These are phyloP conservation scores for Aureobasidium sp. DNA, from an alignment of 2,329 filamentous ascomycete genomes.

Conservation along the genomic window DNA sequence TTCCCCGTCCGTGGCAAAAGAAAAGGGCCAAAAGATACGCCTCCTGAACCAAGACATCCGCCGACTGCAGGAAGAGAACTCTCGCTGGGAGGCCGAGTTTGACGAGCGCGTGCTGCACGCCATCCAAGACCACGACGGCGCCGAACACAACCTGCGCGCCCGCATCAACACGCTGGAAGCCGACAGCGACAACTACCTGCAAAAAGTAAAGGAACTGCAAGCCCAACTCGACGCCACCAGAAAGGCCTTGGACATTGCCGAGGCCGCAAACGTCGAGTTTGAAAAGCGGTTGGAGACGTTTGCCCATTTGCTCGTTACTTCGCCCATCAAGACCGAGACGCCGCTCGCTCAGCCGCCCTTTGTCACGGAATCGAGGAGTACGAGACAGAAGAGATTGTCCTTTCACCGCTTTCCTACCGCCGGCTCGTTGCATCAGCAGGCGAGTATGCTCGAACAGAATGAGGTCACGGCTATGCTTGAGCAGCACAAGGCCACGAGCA, in stretches of 20 bases:
- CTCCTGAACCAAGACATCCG: constrained; percentile 26
- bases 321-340: constrained; percentile 28
- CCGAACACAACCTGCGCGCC: constrained; percentile 23
- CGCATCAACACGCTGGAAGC: constrained; percentile 24
- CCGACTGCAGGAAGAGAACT: constrained; percentile 27
- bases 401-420: constrained; percentile 27
- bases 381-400: constrained; percentile 17
- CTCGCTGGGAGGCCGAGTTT: constrained; percentile 30
- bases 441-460: not conserved
- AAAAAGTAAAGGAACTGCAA: constrained; percentile 27
- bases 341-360: constrained; percentile 3
- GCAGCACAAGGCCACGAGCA: too few species aligned
- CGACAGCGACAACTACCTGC: constrained; percentile 22
- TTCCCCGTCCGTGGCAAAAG: constrained; percentile 31
- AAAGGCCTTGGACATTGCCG: constrained; percentile 25
- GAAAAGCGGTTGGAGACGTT: constrained; percentile 31
- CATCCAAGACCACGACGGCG: constrained; percentile 21
- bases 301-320: constrained; percentile 29
- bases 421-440: constrained; percentile 17
- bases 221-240: constrained; percentile 23
- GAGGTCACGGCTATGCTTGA: too few species aligned
- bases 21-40: constrained; percentile 30
- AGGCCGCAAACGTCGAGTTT: constrained; percentile 29
- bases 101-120: constrained; percentile 28
- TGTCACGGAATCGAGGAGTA: constrained; percentile 17